Evolutionary conservation across 345 rosid species (phyloP).

Genomic region (Bruguiera parviflora): DNA sequence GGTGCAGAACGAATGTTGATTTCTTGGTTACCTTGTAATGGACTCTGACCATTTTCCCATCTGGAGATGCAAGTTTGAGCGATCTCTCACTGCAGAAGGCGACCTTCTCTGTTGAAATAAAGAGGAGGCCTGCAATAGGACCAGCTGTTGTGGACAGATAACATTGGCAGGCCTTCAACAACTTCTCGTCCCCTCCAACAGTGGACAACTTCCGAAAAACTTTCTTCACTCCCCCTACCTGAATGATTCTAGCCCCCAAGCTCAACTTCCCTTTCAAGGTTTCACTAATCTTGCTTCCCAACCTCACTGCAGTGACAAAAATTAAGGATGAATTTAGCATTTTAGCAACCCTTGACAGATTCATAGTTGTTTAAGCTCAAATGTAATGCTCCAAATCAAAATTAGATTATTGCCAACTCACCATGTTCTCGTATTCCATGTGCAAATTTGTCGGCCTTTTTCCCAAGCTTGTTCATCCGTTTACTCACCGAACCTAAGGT

Average conservation of each 20-base stretch:
- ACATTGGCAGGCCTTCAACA: conserved; percentile 45
- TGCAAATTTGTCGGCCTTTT: conserved; percentile 45
- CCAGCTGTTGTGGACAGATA: conserved; percentile 48
- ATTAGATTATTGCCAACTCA: conserved; percentile 5
- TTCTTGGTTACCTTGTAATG: conserved; percentile 35
- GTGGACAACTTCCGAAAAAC: conserved; percentile 39
- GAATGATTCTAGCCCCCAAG: conserved; percentile 41
- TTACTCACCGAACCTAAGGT: conserved; percentile 34
- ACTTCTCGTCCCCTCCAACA: conserved; percentile 37
- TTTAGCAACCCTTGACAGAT: not conserved
- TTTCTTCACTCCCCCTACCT: conserved; percentile 43
- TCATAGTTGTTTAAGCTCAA: not conserved
- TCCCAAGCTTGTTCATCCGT: conserved; percentile 46
- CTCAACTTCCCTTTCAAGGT: conserved; percentile 48
- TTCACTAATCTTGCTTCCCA: conserved; percentile 40
- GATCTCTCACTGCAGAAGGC: conserved; percentile 53
- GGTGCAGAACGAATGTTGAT: not conserved
- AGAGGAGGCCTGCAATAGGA: conserved; percentile 51
- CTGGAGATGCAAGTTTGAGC: conserved; percentile 32
- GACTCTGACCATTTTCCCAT: conserved; percentile 30
- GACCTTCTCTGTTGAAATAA: conserved; percentile 37
- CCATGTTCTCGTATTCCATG: conserved; percentile 52
- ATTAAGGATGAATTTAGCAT: not conserved
- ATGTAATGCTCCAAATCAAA: not conserved
- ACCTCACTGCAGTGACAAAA: conserved; percentile 30